Conservation (phyloP, 2,329 filamentous ascomycete genomes). For the Sclerotinia nivalis region DNA sequence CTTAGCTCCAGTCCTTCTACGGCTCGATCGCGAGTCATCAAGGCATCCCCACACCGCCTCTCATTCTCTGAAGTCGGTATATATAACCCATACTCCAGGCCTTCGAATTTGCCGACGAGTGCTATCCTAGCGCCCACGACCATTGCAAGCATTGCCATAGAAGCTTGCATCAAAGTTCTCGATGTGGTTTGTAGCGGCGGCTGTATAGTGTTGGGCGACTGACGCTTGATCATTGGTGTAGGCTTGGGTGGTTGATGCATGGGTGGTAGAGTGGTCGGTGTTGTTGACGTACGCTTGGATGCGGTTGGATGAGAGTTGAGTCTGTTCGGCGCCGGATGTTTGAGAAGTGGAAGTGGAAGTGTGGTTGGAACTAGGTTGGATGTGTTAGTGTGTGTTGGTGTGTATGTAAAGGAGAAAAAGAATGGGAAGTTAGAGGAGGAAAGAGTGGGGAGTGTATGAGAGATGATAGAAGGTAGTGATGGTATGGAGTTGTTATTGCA, state of each 20-base stretch:
- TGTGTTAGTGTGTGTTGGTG: neutral
- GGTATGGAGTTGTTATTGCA: neutral
- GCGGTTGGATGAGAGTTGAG: neutral
- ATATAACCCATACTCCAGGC: too few species aligned
- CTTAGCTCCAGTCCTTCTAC: too few species aligned
- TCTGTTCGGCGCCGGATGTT: neutral
- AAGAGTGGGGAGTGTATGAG: too few species aligned
- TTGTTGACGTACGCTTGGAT: neutral
- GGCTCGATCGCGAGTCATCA: too few species aligned
- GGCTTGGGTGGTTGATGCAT: neutral
- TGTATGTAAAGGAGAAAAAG: neutral
- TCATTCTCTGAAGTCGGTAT: too few species aligned
- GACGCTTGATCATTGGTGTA: neutral
- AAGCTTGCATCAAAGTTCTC: neutral
- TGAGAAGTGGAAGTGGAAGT: neutral
- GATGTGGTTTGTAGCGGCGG: neutral
- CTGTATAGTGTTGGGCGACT: neutral
- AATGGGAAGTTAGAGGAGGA: too few species aligned
- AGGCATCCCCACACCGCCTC: too few species aligned
- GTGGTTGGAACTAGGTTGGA: neutral
- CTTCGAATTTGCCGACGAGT: too few species aligned
- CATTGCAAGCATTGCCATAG: neutral
- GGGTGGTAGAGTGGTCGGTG: neutral
- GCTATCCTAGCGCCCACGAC: neutral
- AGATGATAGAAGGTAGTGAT: neutral